These are phyloP conservation scores for Monilinia fructigena DNA, from an alignment of 2,329 filamentous ascomycete species.

Conservation along the genomic window DNA sequence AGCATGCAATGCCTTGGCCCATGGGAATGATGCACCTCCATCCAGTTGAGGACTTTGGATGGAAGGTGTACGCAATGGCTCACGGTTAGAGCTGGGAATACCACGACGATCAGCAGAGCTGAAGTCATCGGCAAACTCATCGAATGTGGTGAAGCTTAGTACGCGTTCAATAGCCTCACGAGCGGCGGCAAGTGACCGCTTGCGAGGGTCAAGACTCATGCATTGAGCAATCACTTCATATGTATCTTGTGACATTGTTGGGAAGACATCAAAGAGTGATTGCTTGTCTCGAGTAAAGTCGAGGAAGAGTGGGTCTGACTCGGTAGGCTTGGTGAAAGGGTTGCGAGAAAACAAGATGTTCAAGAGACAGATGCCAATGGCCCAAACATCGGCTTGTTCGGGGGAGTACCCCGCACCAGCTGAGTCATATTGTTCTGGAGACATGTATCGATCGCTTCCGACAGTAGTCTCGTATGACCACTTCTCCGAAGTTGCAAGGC, in stretches of 20 bases:
- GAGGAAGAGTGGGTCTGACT: constrained; percentile 87
- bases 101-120: constrained; percentile 77
- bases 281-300: constrained; percentile 94
- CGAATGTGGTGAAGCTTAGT: constrained; percentile 88
- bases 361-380: constrained; percentile 91
- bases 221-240: constrained; percentile 90
- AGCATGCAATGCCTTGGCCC: constrained; percentile 85
- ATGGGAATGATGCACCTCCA: constrained; percentile 85
- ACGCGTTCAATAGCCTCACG: constrained; percentile 76
- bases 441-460: constrained; percentile 98
- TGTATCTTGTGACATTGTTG: constrained; percentile 97
- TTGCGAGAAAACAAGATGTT: constrained; percentile 97
- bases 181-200: constrained; percentile 76
- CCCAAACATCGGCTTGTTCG: constrained; percentile 92
- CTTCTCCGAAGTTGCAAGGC: constrained; percentile 81
- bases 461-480: constrained; percentile 94
- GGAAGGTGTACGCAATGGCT: constrained; percentile 92
- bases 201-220: constrained; percentile 85
- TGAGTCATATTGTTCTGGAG: constrained; percentile 95
- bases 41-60: constrained; percentile 84
- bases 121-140: constrained; percentile 91
- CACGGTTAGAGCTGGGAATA: constrained; percentile 82
- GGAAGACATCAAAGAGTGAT: constrained; percentile 95
- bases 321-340: constrained; percentile 86
- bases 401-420: constrained; percentile 85